These are phyloP conservation scores for Anaeramoeba flamelloides DNA, from an alignment of 78 protist genomes.

Conservation along the genomic window DNA sequence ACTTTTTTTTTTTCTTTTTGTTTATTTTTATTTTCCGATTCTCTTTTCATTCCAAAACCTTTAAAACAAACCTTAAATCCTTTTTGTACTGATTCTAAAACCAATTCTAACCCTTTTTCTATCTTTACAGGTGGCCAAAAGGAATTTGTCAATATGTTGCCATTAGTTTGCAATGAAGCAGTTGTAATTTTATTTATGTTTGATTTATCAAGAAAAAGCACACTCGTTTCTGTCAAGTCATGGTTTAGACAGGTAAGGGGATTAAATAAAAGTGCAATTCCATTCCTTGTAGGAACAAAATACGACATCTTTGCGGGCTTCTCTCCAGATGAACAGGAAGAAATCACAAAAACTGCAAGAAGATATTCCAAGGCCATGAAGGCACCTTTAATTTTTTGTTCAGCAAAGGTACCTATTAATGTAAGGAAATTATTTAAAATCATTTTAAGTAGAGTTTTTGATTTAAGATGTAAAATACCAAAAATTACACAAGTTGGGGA, in stretches of 20 bases:
- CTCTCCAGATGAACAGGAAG: constrained; percentile 61
- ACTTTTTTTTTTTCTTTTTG: too few relatives aligned
- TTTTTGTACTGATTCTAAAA: too few relatives aligned
- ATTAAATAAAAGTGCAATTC: constrained; percentile 51
- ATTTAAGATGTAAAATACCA: background rate
- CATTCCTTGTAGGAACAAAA: constrained; percentile 81
- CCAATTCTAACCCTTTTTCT: too few relatives aligned
- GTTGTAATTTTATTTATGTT: constrained; percentile 86
- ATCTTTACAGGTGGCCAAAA: too few relatives aligned
- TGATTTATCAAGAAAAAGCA: constrained; percentile 73
- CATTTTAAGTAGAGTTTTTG: background rate
- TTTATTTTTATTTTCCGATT: too few relatives aligned
- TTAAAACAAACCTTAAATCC: too few relatives aligned
- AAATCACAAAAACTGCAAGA: constrained; percentile 56
- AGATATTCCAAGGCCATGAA: constrained; percentile 79
- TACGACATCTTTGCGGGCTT: constrained; percentile 57
- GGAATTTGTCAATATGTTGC: constrained; percentile 86
- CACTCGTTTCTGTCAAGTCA: constrained; percentile 63
- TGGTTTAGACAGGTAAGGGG: constrained; percentile 87
- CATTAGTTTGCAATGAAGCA: constrained; percentile 86
- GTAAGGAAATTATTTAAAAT: constrained; percentile 48
- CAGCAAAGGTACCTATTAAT: constrained; percentile 59
- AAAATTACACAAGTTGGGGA: background rate
- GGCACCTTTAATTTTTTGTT: constrained; percentile 78
- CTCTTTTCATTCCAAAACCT: too few relatives aligned